A percentile compares a stretch with the other conserved stretches of the same genome.
Conservation (phyloP, 1,284 basidiomycete species). For the Ganoderma resinaceum region DNA sequence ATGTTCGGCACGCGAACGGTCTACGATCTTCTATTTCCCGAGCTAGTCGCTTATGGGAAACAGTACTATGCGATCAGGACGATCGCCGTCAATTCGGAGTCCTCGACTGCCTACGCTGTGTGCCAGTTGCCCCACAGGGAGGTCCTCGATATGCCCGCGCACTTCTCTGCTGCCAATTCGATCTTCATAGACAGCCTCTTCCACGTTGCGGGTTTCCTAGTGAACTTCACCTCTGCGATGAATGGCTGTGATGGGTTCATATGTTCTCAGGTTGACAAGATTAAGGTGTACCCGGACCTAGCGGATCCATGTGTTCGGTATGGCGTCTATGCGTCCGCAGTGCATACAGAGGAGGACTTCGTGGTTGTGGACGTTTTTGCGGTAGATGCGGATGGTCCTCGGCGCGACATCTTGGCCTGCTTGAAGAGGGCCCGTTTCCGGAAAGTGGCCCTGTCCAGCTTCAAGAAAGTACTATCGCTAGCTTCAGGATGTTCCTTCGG, state of each 20-base stretch:
- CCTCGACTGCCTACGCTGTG: conserved; percentile 60
- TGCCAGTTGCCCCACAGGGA: conserved; percentile 48
- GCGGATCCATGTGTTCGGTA: conserved; percentile 52
- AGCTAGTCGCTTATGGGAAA: conserved; percentile 68
- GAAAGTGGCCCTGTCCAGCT: background rate
- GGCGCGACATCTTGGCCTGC: conserved; percentile 54
- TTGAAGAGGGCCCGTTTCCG: conserved; percentile 61
- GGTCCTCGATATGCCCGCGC: background rate
- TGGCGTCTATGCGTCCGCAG: conserved; percentile 58
- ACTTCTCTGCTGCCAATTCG: conserved; percentile 27
- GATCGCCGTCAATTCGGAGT: conserved; percentile 55
- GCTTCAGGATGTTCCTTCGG: conserved; percentile 42
- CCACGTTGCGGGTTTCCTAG: conserved; percentile 72
- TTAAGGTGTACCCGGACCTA: conserved; percentile 52
- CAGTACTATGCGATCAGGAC: conserved; percentile 64
- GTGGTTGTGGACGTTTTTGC: conserved; percentile 60
- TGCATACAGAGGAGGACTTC: conserved; percentile 46
- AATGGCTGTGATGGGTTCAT: conserved; percentile 60
- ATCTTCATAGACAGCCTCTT: conserved; percentile 73
- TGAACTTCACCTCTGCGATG: conserved; percentile 58
- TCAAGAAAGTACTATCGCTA: background rate
- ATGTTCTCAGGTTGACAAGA: conserved; percentile 59
- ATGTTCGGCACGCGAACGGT: conserved; percentile 61
- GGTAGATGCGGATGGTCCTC: conserved; percentile 43
- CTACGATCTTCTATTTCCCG: conserved; percentile 72